A percentile compares a stretch with the other conserved stretches of the same genome.
These are phyloP conservation scores for Saccharomyces hybrid DNA, from an alignment of 1,139 yeast species.

Conservation along the genomic window DNA sequence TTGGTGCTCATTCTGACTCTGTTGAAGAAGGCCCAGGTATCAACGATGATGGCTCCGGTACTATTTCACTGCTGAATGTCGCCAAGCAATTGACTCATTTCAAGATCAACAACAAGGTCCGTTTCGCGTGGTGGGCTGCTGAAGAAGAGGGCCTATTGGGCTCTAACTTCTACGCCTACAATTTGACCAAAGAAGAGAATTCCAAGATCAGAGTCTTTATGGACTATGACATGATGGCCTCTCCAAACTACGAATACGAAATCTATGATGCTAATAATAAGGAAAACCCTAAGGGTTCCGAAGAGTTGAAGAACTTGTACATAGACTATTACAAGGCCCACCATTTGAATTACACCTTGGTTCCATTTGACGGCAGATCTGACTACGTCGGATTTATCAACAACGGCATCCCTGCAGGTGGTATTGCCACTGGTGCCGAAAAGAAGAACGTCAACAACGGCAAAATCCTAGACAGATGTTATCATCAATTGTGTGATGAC, in stretches of 20 bases:
- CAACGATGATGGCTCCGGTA: constrained; percentile 91
- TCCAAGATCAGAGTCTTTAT: constrained; percentile 75
- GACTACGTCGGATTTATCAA: constrained; percentile 92
- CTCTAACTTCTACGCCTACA: constrained; percentile 65
- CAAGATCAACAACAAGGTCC: constrained; percentile 75
- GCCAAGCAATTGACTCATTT: constrained; percentile 71
- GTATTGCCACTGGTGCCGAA: constrained; percentile 93
- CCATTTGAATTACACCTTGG: constrained; percentile 69
- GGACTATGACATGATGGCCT: constrained; percentile 99
- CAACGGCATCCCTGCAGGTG: constrained; percentile 89
- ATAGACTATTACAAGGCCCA: constrained; percentile 59
- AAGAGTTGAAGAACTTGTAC: constrained; percentile 68
- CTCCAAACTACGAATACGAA: constrained; percentile 88
- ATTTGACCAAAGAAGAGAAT: constrained; percentile 62
- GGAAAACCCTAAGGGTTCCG: constrained; percentile 81
- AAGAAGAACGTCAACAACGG: constrained; percentile 66
- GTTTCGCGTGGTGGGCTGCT: constrained; percentile 98
- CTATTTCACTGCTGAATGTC: constrained; percentile 75
- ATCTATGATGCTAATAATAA: constrained; percentile 65
- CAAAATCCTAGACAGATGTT: constrained; percentile 72
- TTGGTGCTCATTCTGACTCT: constrained; percentile 92
- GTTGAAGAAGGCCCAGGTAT: constrained; percentile 91
- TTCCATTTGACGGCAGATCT: constrained; percentile 91
- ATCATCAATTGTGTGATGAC: constrained; percentile 82
- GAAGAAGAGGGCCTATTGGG: constrained; percentile 85